Conservation (phyloP, 805 yeast genomes). For the Metschnikowia orientalis region DNA sequence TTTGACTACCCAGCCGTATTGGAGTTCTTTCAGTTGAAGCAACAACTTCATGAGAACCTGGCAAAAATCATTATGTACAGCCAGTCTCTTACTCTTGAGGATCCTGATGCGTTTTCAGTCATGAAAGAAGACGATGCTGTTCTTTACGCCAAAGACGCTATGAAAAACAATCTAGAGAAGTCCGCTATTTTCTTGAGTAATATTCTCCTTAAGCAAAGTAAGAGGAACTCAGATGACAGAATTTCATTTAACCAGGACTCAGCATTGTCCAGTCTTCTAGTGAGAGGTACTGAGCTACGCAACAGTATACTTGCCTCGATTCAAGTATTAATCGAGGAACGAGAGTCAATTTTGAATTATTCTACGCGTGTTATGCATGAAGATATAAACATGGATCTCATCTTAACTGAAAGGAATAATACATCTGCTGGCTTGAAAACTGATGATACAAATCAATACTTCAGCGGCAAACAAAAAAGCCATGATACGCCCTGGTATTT, state of each 20-base stretch:
- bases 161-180: slow-evolving; percentile 43
- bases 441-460: slow-evolving; percentile 33
- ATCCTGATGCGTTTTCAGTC: slow-evolving; percentile 69
- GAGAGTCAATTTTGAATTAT: slow-evolving; percentile 65
- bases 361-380: slow-evolving; percentile 77
- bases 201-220: slow-evolving; percentile 45
- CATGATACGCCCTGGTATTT: slow-evolving; percentile 65
- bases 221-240: slow-evolving; percentile 29
- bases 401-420: slow-evolving; percentile 45
- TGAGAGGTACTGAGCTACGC: slow-evolving; percentile 31
- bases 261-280: slow-evolving; percentile 35
- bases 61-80: slow-evolving; percentile 59
- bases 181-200: slow-evolving; percentile 46
- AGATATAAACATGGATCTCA: slow-evolving; percentile 57
- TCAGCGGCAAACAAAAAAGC: slow-evolving; percentile 31
- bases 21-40: slow-evolving; percentile 76
- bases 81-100: slow-evolving; percentile 65
- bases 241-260: slow-evolving; percentile 40
- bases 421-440: slow-evolving; percentile 34
- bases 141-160: slow-evolving; percentile 36
- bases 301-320: slow-evolving; percentile 39
- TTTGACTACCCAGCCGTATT: slow-evolving; percentile 51
- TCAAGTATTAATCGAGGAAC: slow-evolving; percentile 60
- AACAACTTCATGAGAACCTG: slow-evolving; percentile 59
- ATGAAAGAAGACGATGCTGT: slow-evolving; percentile 52